These are phyloP conservation scores for Coriolopsis trogii DNA, from an alignment of 1,284 basidiomycete genomes.

Conservation along the genomic window DNA sequence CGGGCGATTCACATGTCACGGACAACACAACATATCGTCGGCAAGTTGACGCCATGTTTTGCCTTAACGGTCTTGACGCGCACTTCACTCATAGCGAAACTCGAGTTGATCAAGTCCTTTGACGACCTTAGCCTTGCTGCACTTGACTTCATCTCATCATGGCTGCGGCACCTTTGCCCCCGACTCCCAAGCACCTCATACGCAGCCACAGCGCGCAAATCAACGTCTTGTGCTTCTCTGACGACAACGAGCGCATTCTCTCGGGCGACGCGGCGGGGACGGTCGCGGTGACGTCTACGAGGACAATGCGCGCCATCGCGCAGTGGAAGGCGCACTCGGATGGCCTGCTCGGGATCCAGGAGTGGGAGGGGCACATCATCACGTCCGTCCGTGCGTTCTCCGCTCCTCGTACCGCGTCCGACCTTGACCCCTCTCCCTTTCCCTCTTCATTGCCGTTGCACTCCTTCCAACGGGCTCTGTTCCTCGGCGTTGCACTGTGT, in stretches of 20 bases:
- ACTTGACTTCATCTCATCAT: too few species aligned
- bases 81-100: too few species aligned
- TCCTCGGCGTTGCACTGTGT: background rate
- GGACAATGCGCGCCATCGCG: slow-evolving; percentile 67
- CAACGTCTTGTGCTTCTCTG: slow-evolving; percentile 58
- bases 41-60: too few species aligned
- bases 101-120: too few species aligned
- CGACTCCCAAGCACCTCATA: slow-evolving; percentile 73
- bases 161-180: slow-evolving; percentile 33
- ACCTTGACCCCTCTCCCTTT: too few species aligned
- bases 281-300: slow-evolving; percentile 73
- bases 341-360: slow-evolving; percentile 74
- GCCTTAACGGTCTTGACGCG: too few species aligned
- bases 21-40: too few species aligned
- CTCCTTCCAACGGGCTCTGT: too few species aligned
- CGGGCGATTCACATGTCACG: too few species aligned
- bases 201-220: slow-evolving; percentile 70
- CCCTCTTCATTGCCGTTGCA: too few species aligned
- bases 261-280: slow-evolving; percentile 79
- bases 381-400: slow-evolving; percentile 54
- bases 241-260: slow-evolving; percentile 76
- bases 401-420: background rate
- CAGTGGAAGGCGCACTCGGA: slow-evolving; percentile 82
- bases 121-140: too few species aligned
- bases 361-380: slow-evolving; percentile 66